Evolutionary conservation across 352 stramenopile genomes (phyloP).

Genomic region (Blastocystis sp.): DNA sequence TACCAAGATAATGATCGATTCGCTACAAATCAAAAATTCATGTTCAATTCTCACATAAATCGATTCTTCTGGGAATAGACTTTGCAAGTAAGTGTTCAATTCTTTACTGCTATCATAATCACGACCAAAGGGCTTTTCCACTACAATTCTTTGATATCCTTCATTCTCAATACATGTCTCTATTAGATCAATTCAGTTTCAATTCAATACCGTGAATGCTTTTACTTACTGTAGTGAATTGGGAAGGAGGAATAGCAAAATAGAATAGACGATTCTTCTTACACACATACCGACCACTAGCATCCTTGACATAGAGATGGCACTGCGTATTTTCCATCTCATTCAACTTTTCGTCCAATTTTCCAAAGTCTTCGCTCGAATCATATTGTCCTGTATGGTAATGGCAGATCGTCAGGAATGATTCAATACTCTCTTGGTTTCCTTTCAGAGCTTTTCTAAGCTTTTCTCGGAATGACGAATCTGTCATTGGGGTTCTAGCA

Average conservation of each 20-base stretch:
- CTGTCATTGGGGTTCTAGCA: conserved; percentile 78
- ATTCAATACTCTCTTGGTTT: conserved; percentile 73
- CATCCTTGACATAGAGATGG: conserved; percentile 6
- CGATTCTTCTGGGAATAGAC: conserved; percentile 80
- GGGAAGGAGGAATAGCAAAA: conserved; percentile 91
- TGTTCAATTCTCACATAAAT: conserved; percentile 70
- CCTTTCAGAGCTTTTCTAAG: conserved; percentile 76
- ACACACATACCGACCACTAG: conserved; percentile 71
- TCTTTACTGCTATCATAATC: conserved; percentile 87
- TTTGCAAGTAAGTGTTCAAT: conserved; percentile 81
- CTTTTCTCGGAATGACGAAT: conserved; percentile 81
- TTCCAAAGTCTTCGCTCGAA: conserved; percentile 78
- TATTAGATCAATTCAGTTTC: conserved; percentile 67
- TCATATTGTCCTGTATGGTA: conserved; percentile 80
- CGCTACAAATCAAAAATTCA: conserved; percentile 76
- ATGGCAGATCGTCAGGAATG: conserved; percentile 78
- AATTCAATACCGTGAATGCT: conserved; percentile 76
- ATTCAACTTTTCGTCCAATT: conserved; percentile 72
- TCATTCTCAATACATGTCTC: conserved; percentile 70
- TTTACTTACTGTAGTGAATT: conserved; percentile 87
- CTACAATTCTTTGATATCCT: conserved; percentile 91
- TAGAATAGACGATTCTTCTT: conserved; percentile 86
- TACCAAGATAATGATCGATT: conserved; percentile 87
- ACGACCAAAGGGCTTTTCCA: conserved; percentile 96
- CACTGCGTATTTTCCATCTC: conserved; percentile 65